Evolutionary conservation across 164 flowering plant species (phyloP).

Genomic region (Chloranthus sessilifolius): DNA sequence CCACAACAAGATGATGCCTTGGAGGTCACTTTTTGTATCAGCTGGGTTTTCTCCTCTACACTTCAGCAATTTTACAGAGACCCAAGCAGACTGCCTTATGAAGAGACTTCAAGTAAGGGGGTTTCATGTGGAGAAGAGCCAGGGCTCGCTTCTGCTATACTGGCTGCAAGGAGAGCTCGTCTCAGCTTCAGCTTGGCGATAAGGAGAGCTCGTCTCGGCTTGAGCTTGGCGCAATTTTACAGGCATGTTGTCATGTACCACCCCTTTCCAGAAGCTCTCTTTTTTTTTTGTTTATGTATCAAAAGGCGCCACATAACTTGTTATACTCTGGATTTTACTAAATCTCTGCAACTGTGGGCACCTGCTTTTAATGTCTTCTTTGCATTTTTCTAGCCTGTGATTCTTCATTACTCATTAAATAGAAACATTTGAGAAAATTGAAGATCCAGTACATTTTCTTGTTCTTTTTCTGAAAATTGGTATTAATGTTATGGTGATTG

Average conservation of each 20-base stretch:
- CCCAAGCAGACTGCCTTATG: conserved; percentile 77
- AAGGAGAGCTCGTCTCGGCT: no score
- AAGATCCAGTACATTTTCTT: conserved; percentile 25
- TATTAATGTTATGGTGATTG: conserved; percentile 21
- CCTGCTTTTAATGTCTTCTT: conserved; percentile 8
- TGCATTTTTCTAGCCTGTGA: conserved; percentile 26
- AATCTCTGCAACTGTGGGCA: conserved; percentile 5
- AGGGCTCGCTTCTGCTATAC: conserved; percentile 62
- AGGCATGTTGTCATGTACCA: conserved; percentile 21
- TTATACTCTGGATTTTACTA: conserved; percentile 13
- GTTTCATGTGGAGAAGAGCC: conserved; percentile 86
- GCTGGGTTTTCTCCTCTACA: conserved; percentile 54
- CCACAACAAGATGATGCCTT: conserved; percentile 50
- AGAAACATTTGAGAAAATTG: conserved; percentile 36
- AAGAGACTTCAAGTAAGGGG: conserved; percentile 67
- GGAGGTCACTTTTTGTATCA: conserved; percentile 56
- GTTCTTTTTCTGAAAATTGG: conserved; percentile 19
- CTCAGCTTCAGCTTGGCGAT: conserved; percentile 89
- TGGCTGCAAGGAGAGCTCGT: conserved; percentile 84
- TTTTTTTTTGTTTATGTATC: no score
- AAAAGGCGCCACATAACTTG: conserved; percentile 33
- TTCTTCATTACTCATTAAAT: conserved; percentile 28
- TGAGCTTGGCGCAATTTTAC: conserved; percentile 14
- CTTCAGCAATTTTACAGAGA: conserved; percentile 72
- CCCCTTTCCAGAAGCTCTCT: conserved; percentile 6